Percentiles rank a stretch among this genome's conserved stretches.
These are phyloP conservation scores for Tylopilus rubrobrunneus DNA, from an alignment of 768 basidiomycete species.

Conservation along the genomic window DNA sequence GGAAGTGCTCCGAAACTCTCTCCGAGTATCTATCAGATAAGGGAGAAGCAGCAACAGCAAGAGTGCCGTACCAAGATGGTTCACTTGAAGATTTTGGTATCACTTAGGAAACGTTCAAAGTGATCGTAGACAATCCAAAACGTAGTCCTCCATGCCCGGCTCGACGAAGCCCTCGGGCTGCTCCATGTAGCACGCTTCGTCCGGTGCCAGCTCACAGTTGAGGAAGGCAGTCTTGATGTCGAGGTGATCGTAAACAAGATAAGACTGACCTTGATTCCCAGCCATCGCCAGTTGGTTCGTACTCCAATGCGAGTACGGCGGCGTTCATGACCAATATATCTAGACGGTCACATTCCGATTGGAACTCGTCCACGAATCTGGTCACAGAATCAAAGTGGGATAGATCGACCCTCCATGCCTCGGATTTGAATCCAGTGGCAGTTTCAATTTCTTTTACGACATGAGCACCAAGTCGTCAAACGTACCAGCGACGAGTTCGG, in stretches of 20 bases:
- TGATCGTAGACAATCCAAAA: neutral
- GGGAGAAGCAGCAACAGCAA: slow-evolving; percentile 33
- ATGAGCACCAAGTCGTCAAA: neutral
- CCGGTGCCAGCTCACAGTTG: too few relatives aligned
- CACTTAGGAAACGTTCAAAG: neutral
- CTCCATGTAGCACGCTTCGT: too few relatives aligned
- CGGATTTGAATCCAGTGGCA: slow-evolving; percentile 24
- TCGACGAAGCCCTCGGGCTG: too few relatives aligned
- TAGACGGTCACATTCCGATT: slow-evolving; percentile 6
- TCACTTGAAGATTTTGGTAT: slow-evolving; percentile 31
- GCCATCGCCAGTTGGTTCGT: slow-evolving; percentile 35
- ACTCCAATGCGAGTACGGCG: slow-evolving; percentile 14
- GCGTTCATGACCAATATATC: slow-evolving; percentile 44
- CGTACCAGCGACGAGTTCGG: slow-evolving; percentile 26
- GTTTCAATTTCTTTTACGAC: slow-evolving; percentile 20
- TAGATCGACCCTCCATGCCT: slow-evolving; percentile 8
- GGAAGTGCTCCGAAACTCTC: slow-evolving; percentile 17
- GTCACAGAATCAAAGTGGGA: slow-evolving; percentile 15
- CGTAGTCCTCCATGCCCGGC: too few relatives aligned
- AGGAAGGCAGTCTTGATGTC: too few relatives aligned
- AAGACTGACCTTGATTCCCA: slow-evolving; percentile 42
- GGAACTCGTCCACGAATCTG: slow-evolving; percentile 8
- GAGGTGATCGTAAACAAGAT: neutral
- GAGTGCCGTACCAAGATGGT: slow-evolving; percentile 32
- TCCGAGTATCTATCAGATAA: slow-evolving; percentile 19